Evolutionary conservation across 140 eudicot species (phyloP), one percentile per base, ranked within the genome.

Genomic region (Ambrosia hybrid): DNA sequence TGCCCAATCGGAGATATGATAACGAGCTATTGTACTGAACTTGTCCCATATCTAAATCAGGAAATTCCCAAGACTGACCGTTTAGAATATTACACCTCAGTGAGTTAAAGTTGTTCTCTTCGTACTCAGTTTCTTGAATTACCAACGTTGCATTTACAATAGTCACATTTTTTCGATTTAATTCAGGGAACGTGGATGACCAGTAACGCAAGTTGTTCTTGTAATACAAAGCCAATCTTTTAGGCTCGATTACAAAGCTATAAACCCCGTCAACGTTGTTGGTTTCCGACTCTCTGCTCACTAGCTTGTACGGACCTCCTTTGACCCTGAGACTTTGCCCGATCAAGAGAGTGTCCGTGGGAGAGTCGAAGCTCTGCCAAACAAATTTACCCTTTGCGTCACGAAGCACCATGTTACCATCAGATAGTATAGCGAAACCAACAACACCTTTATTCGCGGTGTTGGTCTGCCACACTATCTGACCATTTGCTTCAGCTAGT

Each of bases 341-440:
- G 2, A 74, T 64, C 21, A 82, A 55, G 49, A 87, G 67, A 0
- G 90, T 84, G 34, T 84, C 88, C 1, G 83, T 82, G 0, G 90
- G 94, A 14, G 43, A 66, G 46, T 84, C 88, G 43, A 84, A 87
- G 71, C 93, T 87, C 57, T 87, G 87, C 93, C 87, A 84, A 2
- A 82, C 60, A 30, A 82, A 84, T 2, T 55, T 67, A 1, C 84
- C 89, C 16, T 74, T 79, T 1, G 79, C 37, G 58, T 84, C 85
- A 51, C 65, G 41, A n/a, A 87, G 84, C 8, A 85, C 88, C 49
- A 87, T 33, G 74, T 87, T 87, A 52, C 94, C 90, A 13, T 65
- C 58, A 0, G 83, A 14, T 2, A 71, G 80, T 56, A 87, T 51
- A n/a, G 67, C 78, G 16, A 87, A 74, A 2, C 88, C 88, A 0